Base-by-base conservation (phyloP, 495 filamentous ascomycete species). In the Xylaria longipes region DNA sequence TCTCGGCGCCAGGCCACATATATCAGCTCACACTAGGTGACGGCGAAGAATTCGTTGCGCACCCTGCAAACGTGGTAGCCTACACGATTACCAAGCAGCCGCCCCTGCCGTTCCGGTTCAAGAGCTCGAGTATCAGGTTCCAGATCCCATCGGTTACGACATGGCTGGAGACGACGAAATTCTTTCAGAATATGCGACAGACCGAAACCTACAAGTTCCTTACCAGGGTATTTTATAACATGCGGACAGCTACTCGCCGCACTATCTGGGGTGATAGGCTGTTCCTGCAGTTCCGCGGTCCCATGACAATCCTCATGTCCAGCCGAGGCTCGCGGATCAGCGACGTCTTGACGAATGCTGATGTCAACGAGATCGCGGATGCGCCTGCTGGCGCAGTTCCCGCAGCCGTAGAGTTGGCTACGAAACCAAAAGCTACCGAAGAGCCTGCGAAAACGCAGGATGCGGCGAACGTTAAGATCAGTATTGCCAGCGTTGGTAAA, bases 191-290 rank as follows among this genome's bases (percentile, higher is more conserved):
- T 15, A 89, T 97, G 86, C 85, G 88, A 29, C 84, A 89, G 43
- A 91, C 92, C 1, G 79, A 86, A 14, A 88, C 89, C 2, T 98
- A 93, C 89, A 92, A 90, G 74, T 81, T 81, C 1, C 74, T 94
- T 0, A 86, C 88, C 65, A 83, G 82, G 14, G 71, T 89, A 27
- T 73, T 92, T 41, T 94, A 90, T 78, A 85, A 77, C 43, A 68
- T 97, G 22, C 87, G 93, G 43, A 95, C 93, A 1, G 91, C 92
- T 80, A 85, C 88, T 39, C 86, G 95, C 67, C 85, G 91, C 76
- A 91, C 91, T 4, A 92, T 99, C n/a, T 97, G 93, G 93, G 96
- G 96, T 37, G 96, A 99, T 79, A 83, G 95, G 73, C 84, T 98
- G 17, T 98, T 98, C 77, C 83, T 98, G 29, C 91, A 92, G 74